phyloP scores from a whole-genome alignment of 2,329 filamentous ascomycete genomes.

The Elsinoe australis region DNA sequence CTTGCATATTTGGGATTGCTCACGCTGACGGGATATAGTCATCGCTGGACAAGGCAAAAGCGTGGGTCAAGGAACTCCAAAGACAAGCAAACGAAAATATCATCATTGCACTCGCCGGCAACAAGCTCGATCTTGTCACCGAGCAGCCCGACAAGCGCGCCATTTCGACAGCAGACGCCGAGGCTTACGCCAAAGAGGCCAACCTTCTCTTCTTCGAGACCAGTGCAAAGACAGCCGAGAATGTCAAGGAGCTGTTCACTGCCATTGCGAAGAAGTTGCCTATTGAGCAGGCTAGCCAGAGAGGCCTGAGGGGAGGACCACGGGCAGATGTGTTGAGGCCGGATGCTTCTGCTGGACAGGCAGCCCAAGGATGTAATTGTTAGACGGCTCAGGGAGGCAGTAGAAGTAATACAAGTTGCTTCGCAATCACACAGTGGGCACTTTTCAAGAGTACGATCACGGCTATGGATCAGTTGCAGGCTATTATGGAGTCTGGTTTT shows the following conservation, averaged over 20 bases:
- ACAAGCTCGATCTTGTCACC: conserved; percentile 93
- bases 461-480: conserved; percentile 1
- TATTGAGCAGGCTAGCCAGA: conserved; percentile 88
- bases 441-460: no score
- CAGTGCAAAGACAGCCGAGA: conserved; percentile 93
- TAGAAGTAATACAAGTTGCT: conserved; percentile 3
- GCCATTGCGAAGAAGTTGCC: conserved; percentile 97
- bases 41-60: conserved; percentile 96
- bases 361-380: conserved; percentile 56
- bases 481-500: conserved; percentile 8
- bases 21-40: conserved; percentile 48
- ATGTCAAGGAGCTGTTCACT: conserved; percentile 91
- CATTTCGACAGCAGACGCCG: conserved; percentile 78
- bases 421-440: no score
- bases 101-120: conserved; percentile 94
- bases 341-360: conserved; percentile 51
- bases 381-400: conserved; percentile 32
- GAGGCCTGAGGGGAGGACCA: conserved; percentile 62
- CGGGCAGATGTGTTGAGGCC: conserved; percentile 58
- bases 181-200: conserved; percentile 89
- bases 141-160: conserved; percentile 95
- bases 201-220: conserved; percentile 97
- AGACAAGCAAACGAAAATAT: conserved; percentile 99
- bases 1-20: conserved; percentile 15
- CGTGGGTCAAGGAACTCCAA: conserved; percentile 98